Conservation (phyloP, 2,329 filamentous ascomycete genomes). For the Fusarium tuaranense region DNA sequence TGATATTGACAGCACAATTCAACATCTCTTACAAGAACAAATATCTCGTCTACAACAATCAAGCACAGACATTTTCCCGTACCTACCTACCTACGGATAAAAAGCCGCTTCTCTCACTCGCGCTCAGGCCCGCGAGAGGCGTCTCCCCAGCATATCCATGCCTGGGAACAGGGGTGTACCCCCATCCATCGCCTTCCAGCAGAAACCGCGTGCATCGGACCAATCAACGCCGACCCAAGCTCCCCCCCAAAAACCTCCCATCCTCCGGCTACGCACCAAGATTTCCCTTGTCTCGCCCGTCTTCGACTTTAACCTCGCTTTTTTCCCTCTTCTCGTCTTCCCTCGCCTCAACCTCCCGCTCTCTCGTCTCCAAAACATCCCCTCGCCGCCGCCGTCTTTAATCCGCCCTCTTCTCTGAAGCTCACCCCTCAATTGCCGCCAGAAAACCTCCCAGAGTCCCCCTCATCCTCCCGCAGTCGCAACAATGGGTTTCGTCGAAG, state of each 20-base stretch:
- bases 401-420: conserved; percentile 18
- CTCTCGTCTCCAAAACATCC: conserved; percentile 17
- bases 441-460: conserved; percentile 32
- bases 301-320: conserved; percentile 39
- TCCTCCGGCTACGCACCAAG: conserved; percentile 48
- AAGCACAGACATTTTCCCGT: conserved; percentile 9
- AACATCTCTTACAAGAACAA: background rate
- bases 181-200: conserved; percentile 35
- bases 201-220: conserved; percentile 25
- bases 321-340: conserved; percentile 26
- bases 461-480: conserved; percentile 40
- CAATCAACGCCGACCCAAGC: conserved; percentile 42
- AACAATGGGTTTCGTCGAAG: conserved; percentile 89
- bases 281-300: conserved; percentile 41
- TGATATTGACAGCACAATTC: background rate
- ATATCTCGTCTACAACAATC: background rate
- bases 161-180: conserved; percentile 24
- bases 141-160: conserved; percentile 34
- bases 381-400: conserved; percentile 15
- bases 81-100: conserved; percentile 10
- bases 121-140: conserved; percentile 22
- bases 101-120: conserved; percentile 27
- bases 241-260: conserved; percentile 45
- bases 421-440: conserved; percentile 35
- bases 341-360: conserved; percentile 15